Base-by-base conservation (phyloP, 176 grass and related monocot genomes). In the Oryza longistaminata region DNA sequence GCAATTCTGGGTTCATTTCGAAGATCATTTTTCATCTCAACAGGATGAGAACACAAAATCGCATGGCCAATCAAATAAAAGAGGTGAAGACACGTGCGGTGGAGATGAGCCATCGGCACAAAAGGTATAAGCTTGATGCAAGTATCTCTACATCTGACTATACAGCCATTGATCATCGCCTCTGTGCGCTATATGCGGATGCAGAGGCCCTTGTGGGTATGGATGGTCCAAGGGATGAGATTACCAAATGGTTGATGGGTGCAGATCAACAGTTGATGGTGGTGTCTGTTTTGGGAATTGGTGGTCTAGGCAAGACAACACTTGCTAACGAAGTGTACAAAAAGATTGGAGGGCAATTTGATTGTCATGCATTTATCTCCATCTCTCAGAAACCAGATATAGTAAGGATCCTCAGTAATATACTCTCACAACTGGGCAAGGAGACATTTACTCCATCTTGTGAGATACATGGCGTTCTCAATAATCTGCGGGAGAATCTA, bases 331-430 rank as follows among this genome's bases (percentile, higher is more conserved):
- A 82, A 13, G 80, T 72, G 35, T 72, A 82, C 8, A 4, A 6
- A 8, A 60, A 72, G 50, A n/a, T 72, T 44, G 14, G 12, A 43
- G 80, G 9, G 9, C 0, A 82, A 42, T 82, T 71, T 82, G 8
- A 82, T 0, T 71, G 80, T 10, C 1, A 0, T 6, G 67, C 34
- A 71, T 82, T 81, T 7, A 35, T 82, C 1, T 71, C 80, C 1
- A 50, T 73, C 0, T 72, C 50, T 13, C 52, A 72, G 21, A 73
- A 71, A 82, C 79, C 79, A 19, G 67, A 82, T 9, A 43, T 71
- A 71, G 2, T 10, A 11, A 82, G 21, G 15, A 22, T 73, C 12
- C 35, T 82, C 4, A 0, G 19, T 44, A 82, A 61, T 11, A 21
- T 82, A 19, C 2, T 71, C 11, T 26, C 11, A 6, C 0, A 72